Evolutionary conservation across 257 asterid genomes (phyloP), one percentile per base, ranked within the genome.

Genomic region (Thymus mandschuricus): DNA sequence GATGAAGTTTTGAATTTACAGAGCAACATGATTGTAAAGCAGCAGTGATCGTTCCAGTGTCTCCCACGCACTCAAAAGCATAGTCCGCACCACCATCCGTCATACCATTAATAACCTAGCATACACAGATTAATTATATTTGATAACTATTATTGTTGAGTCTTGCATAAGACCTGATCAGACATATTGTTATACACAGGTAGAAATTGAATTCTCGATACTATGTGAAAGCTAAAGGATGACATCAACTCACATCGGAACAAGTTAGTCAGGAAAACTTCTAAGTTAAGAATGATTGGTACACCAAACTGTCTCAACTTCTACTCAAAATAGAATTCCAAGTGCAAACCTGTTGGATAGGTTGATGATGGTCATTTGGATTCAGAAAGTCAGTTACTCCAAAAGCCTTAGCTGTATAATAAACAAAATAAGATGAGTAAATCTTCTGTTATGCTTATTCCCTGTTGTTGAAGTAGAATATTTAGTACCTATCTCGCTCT

Each of bases 61-160:
- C 97, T 81, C 98, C 98, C 11, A 89, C 84, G n/a, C 98, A 94
- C 81, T 94, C 98, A 75, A 94, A 93, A 49, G 96, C 86, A 43
- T 84, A 94, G 82, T 94, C 98, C 45, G 97, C 90, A 71, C 97
- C 98, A 54, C 98, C 97, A 76, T 85, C 92, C 44, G 90, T 91
- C 12, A 91, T 83, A 61, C 78, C 77, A 79, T 85, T 85, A 75
- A 94, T 83, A 21, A 91, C 90, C 98, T 92, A 57, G 45, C 63
- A 60, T 31, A 29, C 43, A 52, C 49, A 33, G 15, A 45, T 57
- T 33, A 29, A 45, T 57, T 33, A 70, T 51, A 67, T 58, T 41
- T 60, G 29, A 34, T 44, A 56, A 54, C 68, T 10, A 59, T 40
- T 15, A 10, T 27, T 33, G 34, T 34, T 8, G 31, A 28, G 6